Conservation (phyloP, 805 yeast genomes). For the Wickerhamiella occidentalis region DNA sequence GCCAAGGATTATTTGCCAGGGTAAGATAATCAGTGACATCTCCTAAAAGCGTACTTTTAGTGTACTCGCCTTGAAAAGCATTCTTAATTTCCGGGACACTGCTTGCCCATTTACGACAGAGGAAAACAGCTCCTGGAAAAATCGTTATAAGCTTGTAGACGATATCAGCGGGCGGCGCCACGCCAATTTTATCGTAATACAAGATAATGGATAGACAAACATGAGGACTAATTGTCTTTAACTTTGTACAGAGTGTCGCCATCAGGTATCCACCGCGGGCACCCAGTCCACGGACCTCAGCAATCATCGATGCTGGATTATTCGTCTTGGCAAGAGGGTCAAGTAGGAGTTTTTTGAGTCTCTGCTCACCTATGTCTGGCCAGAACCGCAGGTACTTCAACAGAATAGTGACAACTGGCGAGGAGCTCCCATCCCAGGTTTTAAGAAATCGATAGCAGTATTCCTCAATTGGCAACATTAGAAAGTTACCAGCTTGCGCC, state of each 20-base stretch:
- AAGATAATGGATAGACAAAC: constrained; percentile 1
- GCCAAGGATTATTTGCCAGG: constrained; percentile 13
- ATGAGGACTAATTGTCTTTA: background rate
- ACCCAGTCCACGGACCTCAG: background rate
- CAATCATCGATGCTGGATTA: background rate
- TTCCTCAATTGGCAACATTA: constrained; percentile 11
- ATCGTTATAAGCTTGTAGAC: background rate
- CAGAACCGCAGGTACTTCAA: constrained; percentile 5
- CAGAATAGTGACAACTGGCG: background rate
- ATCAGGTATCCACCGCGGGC: background rate
- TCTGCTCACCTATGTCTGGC: constrained; percentile 3
- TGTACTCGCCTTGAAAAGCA: constrained; percentile 4
- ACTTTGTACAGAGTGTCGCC: background rate
- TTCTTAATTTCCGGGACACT: background rate
- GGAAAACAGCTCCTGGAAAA: constrained; percentile 7
- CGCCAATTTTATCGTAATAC: background rate
- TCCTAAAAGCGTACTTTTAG: background rate
- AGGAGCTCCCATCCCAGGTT: background rate
- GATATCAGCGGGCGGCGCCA: constrained; percentile 2
- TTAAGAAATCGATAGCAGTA: constrained; percentile 3
- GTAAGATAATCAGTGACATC: background rate
- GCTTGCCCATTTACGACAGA: constrained; percentile 11
- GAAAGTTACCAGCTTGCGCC: background rate
- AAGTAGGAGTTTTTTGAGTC: background rate
- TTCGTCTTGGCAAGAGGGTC: background rate